These are phyloP conservation scores for Hsuehochloa calcarea DNA, from an alignment of 176 grass and related monocot species.

Conservation along the genomic window DNA sequence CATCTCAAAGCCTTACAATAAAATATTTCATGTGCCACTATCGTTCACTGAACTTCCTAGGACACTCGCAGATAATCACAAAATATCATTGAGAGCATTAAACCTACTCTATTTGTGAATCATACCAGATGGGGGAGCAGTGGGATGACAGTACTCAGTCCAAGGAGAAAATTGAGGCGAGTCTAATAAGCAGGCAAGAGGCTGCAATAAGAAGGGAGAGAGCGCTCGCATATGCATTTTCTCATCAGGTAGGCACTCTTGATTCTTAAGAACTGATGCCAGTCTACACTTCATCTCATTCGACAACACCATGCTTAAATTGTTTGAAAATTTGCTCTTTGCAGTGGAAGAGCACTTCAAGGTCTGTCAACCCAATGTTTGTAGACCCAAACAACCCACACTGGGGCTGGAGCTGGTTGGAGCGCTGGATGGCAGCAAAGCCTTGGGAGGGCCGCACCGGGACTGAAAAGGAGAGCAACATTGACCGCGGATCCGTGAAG, in stretches of 20 bases:
- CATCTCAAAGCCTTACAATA: conserved; percentile 29
- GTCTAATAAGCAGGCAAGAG: conserved; percentile 90
- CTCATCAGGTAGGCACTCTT: conserved; percentile 76
- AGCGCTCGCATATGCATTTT: conserved; percentile 90
- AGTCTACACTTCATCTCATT: not conserved
- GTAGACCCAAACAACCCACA: conserved; percentile 88
- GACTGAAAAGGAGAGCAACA: conserved; percentile 60
- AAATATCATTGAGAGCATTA: not conserved
- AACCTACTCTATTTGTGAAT: conserved; percentile 29
- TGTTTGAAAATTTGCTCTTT: conserved; percentile 30
- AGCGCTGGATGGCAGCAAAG: conserved; percentile 96
- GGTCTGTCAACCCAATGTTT: conserved; percentile 82
- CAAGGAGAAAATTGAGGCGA: conserved; percentile 87
- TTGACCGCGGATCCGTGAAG: conserved; percentile 52
- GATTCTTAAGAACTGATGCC: not conserved
- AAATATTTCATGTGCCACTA: conserved; percentile 12
- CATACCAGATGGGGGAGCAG: conserved; percentile 78
- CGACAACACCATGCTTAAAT: not conserved
- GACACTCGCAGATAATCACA: not conserved
- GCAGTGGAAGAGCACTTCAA: conserved; percentile 94
- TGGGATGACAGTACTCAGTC: conserved; percentile 96
- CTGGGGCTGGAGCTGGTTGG: conserved; percentile 99
- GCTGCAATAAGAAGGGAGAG: conserved; percentile 89
- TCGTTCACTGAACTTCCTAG: not conserved
- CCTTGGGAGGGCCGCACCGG: conserved; percentile 62